These are phyloP conservation scores for Pyricularia grisea DNA, from an alignment of 2,329 filamentous ascomycete species.

Conservation along the genomic window DNA sequence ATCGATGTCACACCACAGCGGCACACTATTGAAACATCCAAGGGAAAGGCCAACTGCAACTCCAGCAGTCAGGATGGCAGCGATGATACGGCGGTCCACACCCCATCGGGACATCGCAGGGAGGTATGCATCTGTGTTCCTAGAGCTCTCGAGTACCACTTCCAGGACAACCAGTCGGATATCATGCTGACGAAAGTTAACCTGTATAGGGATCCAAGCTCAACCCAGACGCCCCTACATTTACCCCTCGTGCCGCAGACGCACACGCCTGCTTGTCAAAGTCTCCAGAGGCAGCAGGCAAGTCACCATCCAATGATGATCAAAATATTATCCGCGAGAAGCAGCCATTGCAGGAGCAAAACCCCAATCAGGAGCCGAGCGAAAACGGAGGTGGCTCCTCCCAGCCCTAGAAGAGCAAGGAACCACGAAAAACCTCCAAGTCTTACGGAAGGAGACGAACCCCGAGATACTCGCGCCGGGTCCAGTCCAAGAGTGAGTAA, in stretches of 20 bases:
- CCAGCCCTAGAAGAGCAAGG: background rate
- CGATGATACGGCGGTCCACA: background rate
- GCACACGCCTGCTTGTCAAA: conserved; percentile 8
- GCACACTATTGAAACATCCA: background rate
- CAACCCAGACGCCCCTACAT: conserved; percentile 46
- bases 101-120: background rate
- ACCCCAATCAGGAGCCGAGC: conserved; percentile 5
- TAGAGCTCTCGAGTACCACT: background rate
- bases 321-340: background rate
- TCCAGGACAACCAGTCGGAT: background rate
- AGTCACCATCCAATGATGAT: background rate
- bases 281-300: background rate
- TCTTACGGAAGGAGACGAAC: conserved; percentile 9
- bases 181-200: conserved; percentile 8
- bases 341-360: background rate
- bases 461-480: conserved; percentile 30
- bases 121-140: background rate
- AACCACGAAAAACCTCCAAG: conserved; percentile 4
- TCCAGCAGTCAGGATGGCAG: background rate
- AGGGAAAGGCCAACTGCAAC: background rate
- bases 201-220: conserved; percentile 38
- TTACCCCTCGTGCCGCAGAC: conserved; percentile 33
- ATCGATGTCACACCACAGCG: background rate
- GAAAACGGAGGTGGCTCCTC: conserved; percentile 6
- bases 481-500: conserved; percentile 36